phyloP scores from a whole-genome alignment of 1,139 yeast species.

The Debaryomycetaceae sp. region DNA sequence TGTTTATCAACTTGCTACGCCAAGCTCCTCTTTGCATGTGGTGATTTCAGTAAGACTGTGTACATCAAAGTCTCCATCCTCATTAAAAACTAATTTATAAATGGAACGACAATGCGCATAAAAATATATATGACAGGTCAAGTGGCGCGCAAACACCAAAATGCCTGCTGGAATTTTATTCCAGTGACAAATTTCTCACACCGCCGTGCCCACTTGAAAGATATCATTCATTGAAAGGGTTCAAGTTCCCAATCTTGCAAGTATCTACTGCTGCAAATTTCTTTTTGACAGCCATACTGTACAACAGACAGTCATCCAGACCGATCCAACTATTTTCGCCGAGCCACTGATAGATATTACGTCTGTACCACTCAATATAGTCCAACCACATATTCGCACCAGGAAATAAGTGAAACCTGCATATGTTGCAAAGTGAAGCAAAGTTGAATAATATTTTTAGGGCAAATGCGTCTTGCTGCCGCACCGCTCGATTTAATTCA shows the following conservation, averaged over 20 bases:
- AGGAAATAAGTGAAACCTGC: slow-evolving; percentile 18
- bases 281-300: slow-evolving; percentile 7
- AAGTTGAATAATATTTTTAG: slow-evolving; percentile 23
- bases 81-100: too few species aligned
- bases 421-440: slow-evolving; percentile 16
- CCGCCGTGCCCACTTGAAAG: too few species aligned
- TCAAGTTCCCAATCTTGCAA: not conserved
- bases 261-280: not conserved
- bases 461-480: slow-evolving; percentile 18
- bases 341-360: slow-evolving; percentile 11
- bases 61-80: too few species aligned
- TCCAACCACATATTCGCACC: slow-evolving; percentile 25
- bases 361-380: slow-evolving; percentile 20
- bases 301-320: slow-evolving; percentile 14
- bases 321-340: slow-evolving; percentile 15
- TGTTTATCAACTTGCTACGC: too few species aligned
- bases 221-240: slow-evolving; percentile 2
- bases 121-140: too few species aligned
- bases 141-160: too few species aligned
- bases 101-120: too few species aligned
- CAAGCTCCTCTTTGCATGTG: too few species aligned
- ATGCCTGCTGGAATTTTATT: too few species aligned
- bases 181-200: too few species aligned
- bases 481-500: slow-evolving; percentile 17
- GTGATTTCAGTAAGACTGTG: too few species aligned